These are phyloP conservation scores for Leccinum disarticulatum DNA, from an alignment of 768 basidiomycete genomes.

Conservation along the genomic window DNA sequence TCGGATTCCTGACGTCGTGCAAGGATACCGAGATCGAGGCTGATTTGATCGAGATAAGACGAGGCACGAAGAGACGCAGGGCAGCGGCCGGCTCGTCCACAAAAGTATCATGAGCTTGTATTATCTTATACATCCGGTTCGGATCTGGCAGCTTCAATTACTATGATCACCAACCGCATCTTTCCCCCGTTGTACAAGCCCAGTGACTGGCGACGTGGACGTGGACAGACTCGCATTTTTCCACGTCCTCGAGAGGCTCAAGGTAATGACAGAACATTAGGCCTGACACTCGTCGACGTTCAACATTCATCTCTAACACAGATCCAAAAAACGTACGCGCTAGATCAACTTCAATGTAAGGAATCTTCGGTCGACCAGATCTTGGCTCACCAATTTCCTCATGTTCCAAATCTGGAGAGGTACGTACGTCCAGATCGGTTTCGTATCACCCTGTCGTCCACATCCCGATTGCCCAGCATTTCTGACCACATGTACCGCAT, in stretches of 20 bases:
- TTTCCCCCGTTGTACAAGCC: slow-evolving; percentile 62
- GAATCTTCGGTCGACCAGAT: not conserved
- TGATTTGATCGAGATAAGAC: slow-evolving; percentile 76
- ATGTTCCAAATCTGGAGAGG: slow-evolving; percentile 90
- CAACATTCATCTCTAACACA: slow-evolving; percentile 34
- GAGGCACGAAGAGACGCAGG: slow-evolving; percentile 62
- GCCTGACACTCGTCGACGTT: not conserved
- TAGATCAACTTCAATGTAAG: slow-evolving; percentile 77
- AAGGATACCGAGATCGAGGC: slow-evolving; percentile 74
- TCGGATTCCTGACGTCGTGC: slow-evolving; percentile 50
- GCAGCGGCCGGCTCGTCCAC: slow-evolving; percentile 32
- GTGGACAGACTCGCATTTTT: slow-evolving; percentile 85
- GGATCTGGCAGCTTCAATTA: slow-evolving; percentile 3
- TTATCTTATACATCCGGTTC: slow-evolving; percentile 33
- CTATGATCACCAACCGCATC: slow-evolving; percentile 34
- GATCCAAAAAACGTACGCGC: slow-evolving; percentile 92
- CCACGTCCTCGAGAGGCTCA: slow-evolving; percentile 84
- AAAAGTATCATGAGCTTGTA: slow-evolving; percentile 28
- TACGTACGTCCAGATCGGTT: slow-evolving; percentile 23
- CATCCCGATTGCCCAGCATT: slow-evolving; percentile 50
- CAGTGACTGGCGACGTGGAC: slow-evolving; percentile 45
- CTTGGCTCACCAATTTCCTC: slow-evolving; percentile 10
- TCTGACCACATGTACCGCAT: slow-evolving; percentile 98
- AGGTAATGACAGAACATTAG: slow-evolving; percentile 49
- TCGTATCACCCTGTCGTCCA: not conserved